These are phyloP conservation scores for Mycena polygramma DNA, from an alignment of 768 basidiomycete genomes.

Conservation along the genomic window DNA sequence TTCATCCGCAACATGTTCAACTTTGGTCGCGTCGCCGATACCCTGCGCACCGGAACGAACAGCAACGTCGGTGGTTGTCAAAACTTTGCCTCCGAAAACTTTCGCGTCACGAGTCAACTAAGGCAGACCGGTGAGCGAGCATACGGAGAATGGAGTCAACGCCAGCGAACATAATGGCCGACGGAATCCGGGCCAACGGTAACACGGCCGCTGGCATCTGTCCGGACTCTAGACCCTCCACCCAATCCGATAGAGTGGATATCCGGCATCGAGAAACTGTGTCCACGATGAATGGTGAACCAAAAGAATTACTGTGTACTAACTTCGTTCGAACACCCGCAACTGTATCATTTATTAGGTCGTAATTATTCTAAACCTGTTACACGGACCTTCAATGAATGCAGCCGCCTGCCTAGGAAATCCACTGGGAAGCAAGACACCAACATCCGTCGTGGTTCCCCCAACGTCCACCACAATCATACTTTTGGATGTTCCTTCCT, in stretches of 20 bases:
- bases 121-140: not conserved
- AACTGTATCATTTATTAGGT: conserved; percentile 44
- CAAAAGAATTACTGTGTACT: conserved; percentile 37
- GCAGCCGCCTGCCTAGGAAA: conserved; percentile 76
- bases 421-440: conserved; percentile 69
- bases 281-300: not conserved
- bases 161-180: conserved; percentile 56
- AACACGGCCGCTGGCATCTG: conserved; percentile 51
- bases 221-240: conserved; percentile 69
- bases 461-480: conserved; percentile 74
- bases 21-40: conserved; percentile 40
- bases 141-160: conserved; percentile 40
- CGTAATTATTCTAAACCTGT: not conserved
- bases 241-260: conserved; percentile 72
- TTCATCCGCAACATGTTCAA: conserved; percentile 33
- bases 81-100: conserved; percentile 67
- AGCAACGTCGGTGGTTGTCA: conserved; percentile 74
- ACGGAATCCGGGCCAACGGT: conserved; percentile 77
- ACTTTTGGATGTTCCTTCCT: conserved; percentile 39
- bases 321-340: conserved; percentile 72
- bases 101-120: conserved; percentile 58
- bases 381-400: conserved; percentile 58
- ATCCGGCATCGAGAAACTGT: conserved; percentile 68
- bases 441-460: conserved; percentile 76
- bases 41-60: conserved; percentile 47